phyloP scores from a whole-genome alignment of 1,139 yeast species.

The Meyerozyma sp. region DNA sequence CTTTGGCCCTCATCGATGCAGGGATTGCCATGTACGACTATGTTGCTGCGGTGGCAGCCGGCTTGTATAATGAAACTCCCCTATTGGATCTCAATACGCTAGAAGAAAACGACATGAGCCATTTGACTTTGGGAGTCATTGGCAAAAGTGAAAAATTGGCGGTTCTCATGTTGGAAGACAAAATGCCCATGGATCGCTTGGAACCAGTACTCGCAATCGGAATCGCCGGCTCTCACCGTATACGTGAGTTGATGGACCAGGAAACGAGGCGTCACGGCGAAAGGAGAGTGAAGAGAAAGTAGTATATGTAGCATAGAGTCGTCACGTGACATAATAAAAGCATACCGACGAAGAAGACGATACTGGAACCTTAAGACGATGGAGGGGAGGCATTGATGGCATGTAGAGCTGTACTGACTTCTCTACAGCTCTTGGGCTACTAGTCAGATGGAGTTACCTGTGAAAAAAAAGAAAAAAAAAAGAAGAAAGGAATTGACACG shows the following conservation, averaged over 20 bases:
- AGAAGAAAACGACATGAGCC: conserved; percentile 82
- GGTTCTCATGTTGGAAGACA: conserved; percentile 72
- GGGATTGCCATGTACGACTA: conserved; percentile 94
- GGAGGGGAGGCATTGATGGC: too few relatives aligned
- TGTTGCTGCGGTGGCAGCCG: conserved; percentile 75
- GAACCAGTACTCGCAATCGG: conserved; percentile 79
- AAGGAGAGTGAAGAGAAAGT: conserved; percentile 17
- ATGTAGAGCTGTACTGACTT: neutral
- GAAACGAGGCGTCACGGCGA: conserved; percentile 74
- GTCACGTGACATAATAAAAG: neutral
- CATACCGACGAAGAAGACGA: neutral
- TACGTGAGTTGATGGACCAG: conserved; percentile 80
- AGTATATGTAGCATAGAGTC: neutral
- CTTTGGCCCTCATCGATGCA: conserved; percentile 88
- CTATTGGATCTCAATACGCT: conserved; percentile 74
- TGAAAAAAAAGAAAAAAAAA: neutral
- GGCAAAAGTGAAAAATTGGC: conserved; percentile 80
- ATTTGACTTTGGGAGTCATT: conserved; percentile 75
- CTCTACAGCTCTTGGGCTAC: neutral
- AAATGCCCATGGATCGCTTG: conserved; percentile 75
- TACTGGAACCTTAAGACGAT: too few relatives aligned
- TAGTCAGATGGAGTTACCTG: neutral
- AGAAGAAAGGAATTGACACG: conserved; percentile 12
- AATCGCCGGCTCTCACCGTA: conserved; percentile 80
- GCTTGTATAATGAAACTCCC: conserved; percentile 70